A percentile compares a stretch with the other conserved stretches of the same genome.
Conservation (phyloP, 441 rosid species). For the Aleurites moluccanus region DNA sequence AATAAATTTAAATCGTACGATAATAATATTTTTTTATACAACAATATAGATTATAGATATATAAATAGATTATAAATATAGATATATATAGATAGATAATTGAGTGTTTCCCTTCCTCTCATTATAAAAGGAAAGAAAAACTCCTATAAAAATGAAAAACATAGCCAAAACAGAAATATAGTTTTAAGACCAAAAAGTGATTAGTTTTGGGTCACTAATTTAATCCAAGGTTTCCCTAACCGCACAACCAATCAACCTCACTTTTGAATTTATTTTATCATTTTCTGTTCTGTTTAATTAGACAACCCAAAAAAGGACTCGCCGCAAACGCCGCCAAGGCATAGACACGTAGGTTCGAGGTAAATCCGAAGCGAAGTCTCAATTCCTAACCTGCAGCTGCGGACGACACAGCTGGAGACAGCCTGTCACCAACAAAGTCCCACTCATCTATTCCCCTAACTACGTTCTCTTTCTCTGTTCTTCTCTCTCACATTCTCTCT, state of each 20-base stretch:
- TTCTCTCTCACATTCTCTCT: background rate
- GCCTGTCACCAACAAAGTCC: slow-evolving; percentile 99
- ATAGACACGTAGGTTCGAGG: slow-evolving; percentile 40
- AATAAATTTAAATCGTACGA: too few species aligned
- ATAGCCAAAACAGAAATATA: too few species aligned
- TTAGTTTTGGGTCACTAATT: background rate
- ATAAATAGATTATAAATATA: too few species aligned
- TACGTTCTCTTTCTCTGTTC: slow-evolving; percentile 36
- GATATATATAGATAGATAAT: too few species aligned
- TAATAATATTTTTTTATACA: too few species aligned
- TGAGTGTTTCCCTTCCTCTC: too few species aligned
- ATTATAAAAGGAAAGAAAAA: too few species aligned
- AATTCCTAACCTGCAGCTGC: slow-evolving; percentile 43
- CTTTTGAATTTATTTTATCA: background rate
- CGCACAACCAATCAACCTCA: background rate
- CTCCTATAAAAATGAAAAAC: too few species aligned
- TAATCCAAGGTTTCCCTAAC: background rate
- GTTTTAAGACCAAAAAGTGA: background rate
- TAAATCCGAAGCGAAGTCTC: slow-evolving; percentile 18
- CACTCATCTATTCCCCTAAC: slow-evolving; percentile 62
- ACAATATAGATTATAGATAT: too few species aligned
- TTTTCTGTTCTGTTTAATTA: too few species aligned
- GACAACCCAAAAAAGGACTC: slow-evolving; percentile 18
- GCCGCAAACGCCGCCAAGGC: slow-evolving; percentile 52
- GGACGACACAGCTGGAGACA: slow-evolving; percentile 93